phyloP scores from a whole-genome alignment of 192 early-diverging fungal genomes.

The Dispira parvispora region DNA sequence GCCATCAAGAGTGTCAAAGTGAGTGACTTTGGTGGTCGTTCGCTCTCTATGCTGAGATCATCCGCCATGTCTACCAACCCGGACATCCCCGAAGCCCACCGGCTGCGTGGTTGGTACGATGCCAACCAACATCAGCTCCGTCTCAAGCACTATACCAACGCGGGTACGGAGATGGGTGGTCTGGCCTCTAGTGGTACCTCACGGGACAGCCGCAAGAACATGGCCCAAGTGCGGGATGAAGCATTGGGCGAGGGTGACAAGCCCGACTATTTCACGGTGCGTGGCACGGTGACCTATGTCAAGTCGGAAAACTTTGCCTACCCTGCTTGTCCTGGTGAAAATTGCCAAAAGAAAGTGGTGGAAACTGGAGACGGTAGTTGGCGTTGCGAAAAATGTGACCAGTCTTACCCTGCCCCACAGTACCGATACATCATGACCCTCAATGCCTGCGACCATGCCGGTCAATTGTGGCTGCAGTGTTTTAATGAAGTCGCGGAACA shows the following conservation, averaged over 20 bases:
- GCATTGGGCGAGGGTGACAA: constrained; percentile 51
- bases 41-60: constrained; percentile 29
- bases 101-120: constrained; percentile 50
- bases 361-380: constrained; percentile 43
- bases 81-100: constrained; percentile 55
- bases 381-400: constrained; percentile 86
- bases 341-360: constrained; percentile 82
- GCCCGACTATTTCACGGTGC: constrained; percentile 55
- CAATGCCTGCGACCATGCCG: constrained; percentile 58
- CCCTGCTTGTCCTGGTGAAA: constrained; percentile 60
- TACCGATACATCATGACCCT: constrained; percentile 71
- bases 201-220: constrained; percentile 36
- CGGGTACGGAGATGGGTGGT: constrained; percentile 14
- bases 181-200: constrained; percentile 5
- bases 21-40: constrained; percentile 69
- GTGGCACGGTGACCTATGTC: constrained; percentile 59
- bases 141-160: constrained; percentile 21
- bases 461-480: constrained; percentile 59
- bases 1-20: constrained; percentile 76
- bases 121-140: constrained; percentile 16
- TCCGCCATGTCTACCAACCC: constrained; percentile 45
- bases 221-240: constrained; percentile 48
- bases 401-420: constrained; percentile 43
- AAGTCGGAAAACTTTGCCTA: constrained; percentile 54
- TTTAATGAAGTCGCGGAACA: constrained; percentile 69